Conservation (phyloP, 768 basidiomycete genomes). For the Lentinula sp. region DNA sequence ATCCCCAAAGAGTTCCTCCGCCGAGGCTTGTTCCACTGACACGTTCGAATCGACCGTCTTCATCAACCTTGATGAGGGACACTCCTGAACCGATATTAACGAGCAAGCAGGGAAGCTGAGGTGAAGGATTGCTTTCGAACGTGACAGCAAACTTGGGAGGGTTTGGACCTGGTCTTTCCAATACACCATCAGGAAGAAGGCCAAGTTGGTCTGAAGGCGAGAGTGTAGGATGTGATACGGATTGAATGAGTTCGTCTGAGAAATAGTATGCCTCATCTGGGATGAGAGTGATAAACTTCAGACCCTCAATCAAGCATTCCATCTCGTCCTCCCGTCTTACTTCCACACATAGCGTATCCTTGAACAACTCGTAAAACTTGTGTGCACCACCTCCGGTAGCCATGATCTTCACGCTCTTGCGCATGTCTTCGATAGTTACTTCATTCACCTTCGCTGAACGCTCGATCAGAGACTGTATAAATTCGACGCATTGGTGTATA, state of each 20-base stretch:
- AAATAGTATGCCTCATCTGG: constrained; percentile 98
- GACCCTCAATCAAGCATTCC: constrained; percentile 95
- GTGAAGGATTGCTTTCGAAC: constrained; percentile 77
- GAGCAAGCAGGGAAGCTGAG: constrained; percentile 91
- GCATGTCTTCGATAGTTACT: constrained; percentile 88
- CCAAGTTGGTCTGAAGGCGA: constrained; percentile 9
- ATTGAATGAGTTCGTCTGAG: constrained; percentile 92
- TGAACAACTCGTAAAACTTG: constrained; percentile 84
- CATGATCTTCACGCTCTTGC: constrained; percentile 90
- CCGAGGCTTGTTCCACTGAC: constrained; percentile 96
- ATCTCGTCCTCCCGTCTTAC: constrained; percentile 94
- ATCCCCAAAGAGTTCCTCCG: constrained; percentile 95
- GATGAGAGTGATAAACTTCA: constrained; percentile 93
- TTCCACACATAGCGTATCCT: constrained; percentile 69
- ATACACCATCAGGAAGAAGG: constrained; percentile 17
- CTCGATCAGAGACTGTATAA: constrained; percentile 82
- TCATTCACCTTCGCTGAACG: constrained; percentile 81
- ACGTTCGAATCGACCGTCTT: constrained; percentile 91
- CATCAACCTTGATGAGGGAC: constrained; percentile 95
- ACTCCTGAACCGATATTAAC: constrained; percentile 99
- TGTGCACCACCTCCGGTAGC: constrained; percentile 98
- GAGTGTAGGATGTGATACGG: constrained; percentile 31
- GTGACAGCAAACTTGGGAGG: constrained; percentile 86
- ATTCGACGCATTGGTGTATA: constrained; percentile 77
- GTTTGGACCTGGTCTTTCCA: constrained; percentile 86